Base-by-base conservation (phyloP, 441 rosid genomes). In the Arabidopsis hybrid region DNA sequence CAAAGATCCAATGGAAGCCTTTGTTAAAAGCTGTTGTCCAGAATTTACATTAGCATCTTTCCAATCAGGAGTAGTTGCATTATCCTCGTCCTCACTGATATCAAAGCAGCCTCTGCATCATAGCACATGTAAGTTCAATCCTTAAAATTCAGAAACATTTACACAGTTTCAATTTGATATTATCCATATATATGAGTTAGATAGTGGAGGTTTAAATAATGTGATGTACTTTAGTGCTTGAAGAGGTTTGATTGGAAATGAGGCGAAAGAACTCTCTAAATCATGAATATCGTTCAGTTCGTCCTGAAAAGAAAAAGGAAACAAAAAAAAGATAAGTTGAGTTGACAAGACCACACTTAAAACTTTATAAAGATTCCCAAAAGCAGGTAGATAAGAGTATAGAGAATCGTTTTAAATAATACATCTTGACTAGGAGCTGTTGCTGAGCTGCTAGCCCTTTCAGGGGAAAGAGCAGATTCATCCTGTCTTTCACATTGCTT, bases 61-160 rank as follows among this genome's bases (percentile, higher is more conserved):
- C 85, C 86, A 86, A 65, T 74, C 81, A 60, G 89, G 88, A 82
- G 87, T 88, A 57, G 84, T 74, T 65, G 84, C 78, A 83, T 42
- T 84, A 49, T 71, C 91, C 73, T 88, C 96, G 38, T 85, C 94
- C 79, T 89, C 93, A 42, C 89, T 83, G 49, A 90, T 70, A 80
- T 95, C 98, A 82, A 95, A 95, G 82, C 98, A 93, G 63, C 89
- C 90, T 79, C 98, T 95, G 92, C 83, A 87, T 60, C 66, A 67
- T 67, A 47, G 42, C 6, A 45, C 47, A 67, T 3, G 65, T 55
- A 45, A 21, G 40, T 66, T 11, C 50, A 52, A 60, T 29, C 31
- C 2, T 29, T 63, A 36, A 8, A 42, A 52, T 42, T 18, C 57
- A 8, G 55, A 60, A 31, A 3, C 32, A 4, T 21, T 21, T 21